Conservation (phyloP, 257 asterid genomes). For the Lycium ferocissimum region DNA sequence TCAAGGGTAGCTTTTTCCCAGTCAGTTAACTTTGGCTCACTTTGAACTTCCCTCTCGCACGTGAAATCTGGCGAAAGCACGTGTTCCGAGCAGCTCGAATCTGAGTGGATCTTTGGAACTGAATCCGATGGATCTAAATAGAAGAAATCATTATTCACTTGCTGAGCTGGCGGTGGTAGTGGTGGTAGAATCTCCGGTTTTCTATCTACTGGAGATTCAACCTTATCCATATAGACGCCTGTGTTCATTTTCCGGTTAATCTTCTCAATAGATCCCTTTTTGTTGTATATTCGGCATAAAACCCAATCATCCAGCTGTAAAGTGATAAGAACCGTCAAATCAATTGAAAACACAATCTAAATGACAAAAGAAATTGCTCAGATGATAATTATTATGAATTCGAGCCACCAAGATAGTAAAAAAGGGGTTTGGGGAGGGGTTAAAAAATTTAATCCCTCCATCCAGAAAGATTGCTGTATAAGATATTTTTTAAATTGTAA, state of each 20-base stretch:
- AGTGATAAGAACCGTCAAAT: constrained; percentile 36
- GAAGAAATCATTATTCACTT: constrained; percentile 58
- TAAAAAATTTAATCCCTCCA: too few relatives aligned
- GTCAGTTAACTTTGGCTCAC: constrained; percentile 62
- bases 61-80: constrained; percentile 71
- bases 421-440: too few relatives aligned
- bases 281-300: constrained; percentile 92
- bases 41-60: constrained; percentile 67
- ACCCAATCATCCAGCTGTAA: constrained; percentile 94
- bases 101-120: constrained; percentile 73
- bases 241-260: constrained; percentile 38
- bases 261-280: constrained; percentile 70
- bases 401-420: too few relatives aligned
- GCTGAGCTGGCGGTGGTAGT: constrained; percentile 49
- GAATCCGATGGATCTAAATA: constrained; percentile 74
- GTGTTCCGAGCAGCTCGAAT: constrained; percentile 85
- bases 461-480: too few relatives aligned
- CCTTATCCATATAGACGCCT: background rate
- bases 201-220: constrained; percentile 47
- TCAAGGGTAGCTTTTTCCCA: constrained; percentile 64
- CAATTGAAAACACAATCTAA: background rate
- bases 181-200: constrained; percentile 60
- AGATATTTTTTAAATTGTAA: too few relatives aligned
- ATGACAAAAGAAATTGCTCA: too few relatives aligned
- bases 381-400: too few relatives aligned